Conservation (phyloP, 768 basidiomycete species). For the Steccherinum ochraceum region DNA sequence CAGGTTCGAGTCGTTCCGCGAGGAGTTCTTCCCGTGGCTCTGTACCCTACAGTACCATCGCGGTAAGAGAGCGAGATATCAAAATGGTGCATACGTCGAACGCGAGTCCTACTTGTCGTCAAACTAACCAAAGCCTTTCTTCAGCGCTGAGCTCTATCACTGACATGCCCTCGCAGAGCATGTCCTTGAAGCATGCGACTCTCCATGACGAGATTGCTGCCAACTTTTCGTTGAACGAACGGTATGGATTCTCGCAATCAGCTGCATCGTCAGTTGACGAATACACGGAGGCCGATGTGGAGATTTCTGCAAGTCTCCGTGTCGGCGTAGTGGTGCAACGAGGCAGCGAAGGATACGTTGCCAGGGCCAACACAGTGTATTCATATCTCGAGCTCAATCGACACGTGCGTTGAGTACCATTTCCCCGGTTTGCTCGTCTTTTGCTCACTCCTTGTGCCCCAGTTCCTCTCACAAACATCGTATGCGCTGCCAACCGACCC, state of each 20-base stretch:
- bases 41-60: slow-evolving; percentile 79
- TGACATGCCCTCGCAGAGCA: slow-evolving; percentile 38
- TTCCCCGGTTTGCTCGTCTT: slow-evolving; percentile 15
- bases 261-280: slow-evolving; percentile 39
- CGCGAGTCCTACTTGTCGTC: not conserved
- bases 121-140: not conserved
- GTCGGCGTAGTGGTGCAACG: slow-evolving; percentile 61
- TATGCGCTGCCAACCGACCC: slow-evolving; percentile 55
- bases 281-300: slow-evolving; percentile 23
- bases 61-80: slow-evolving; percentile 54
- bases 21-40: slow-evolving; percentile 91
- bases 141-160: slow-evolving; percentile 42
- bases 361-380: slow-evolving; percentile 71
- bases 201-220: slow-evolving; percentile 20
- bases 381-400: slow-evolving; percentile 78
- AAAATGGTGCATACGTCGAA: slow-evolving; percentile 34
- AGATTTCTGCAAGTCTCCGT: slow-evolving; percentile 42
- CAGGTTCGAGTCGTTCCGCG: slow-evolving; percentile 75
- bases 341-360: slow-evolving; percentile 45
- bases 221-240: slow-evolving; percentile 5
- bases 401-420: slow-evolving; percentile 41
- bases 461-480: slow-evolving; percentile 48
- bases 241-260: slow-evolving; percentile 8
- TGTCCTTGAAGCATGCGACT: slow-evolving; percentile 59
- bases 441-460: slow-evolving; percentile 1